Base-by-base conservation (phyloP, 1,284 basidiomycete species). In the Malassezia brasiliensis region DNA sequence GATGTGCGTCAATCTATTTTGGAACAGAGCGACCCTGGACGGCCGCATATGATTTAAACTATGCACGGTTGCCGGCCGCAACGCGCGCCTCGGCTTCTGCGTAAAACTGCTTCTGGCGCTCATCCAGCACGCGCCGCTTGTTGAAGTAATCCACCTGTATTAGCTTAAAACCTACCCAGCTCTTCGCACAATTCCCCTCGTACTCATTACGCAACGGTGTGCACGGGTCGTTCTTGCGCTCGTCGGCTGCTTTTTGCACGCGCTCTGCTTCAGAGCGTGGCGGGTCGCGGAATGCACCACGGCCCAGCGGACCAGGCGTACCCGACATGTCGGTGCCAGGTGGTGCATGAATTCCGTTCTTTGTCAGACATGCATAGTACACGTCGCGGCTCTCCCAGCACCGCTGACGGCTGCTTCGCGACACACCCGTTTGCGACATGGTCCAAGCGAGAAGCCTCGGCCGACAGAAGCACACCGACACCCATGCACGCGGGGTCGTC, bases 121-220 rank as follows among this genome's bases (percentile, higher is more conserved):
- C 68, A 38, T 72, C 70, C 19, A 72, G 50, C 1, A 74, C 65
- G 44, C 70, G 59, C 34, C 72, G 54, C 58, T 74, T 74, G 56
- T 72, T 71, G 52, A 74, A 74, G 61, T 74, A 74, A 35, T 72
- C 70, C 22, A 72, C 61, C 70, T 70, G 55, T 34, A 37, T 39
- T 34, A 28, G n/a, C 11, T 12, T 17, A 10, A 2, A 11, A 68
- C 69, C 59, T 62, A 73, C 72, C 71, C 71, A 74, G 59, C 71
- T 74, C 51, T 55, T 55, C 6, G 69, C 68, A 53, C 71, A 74
- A 31, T 63, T 63, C 22, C 45, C 49, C 54, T 74, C 72, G 50
- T 71, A 74, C 25, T 48, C 59, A 32, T 61, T 56, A 35, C 72
- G 38, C 47, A 53, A 48, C 11, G 59, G 47, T 20, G 50, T 28